These are phyloP conservation scores for Dioscorea zingiberensis DNA, from an alignment of 106 monocot genomes.

Conservation along the genomic window DNA sequence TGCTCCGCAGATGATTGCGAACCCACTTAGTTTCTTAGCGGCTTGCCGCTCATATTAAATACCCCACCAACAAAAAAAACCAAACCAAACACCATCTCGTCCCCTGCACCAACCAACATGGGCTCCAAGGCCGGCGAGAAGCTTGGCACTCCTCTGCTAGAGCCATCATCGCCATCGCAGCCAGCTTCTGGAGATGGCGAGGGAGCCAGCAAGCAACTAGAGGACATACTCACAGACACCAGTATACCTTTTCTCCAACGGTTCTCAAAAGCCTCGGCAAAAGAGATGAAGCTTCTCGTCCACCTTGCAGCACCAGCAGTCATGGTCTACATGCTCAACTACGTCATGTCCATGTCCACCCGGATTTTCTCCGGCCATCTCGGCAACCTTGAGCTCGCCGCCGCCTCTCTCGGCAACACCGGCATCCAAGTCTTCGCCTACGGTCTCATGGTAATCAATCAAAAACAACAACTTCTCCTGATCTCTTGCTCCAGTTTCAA, in stretches of 20 bases:
- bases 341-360: conserved; percentile 79
- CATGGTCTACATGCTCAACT: conserved; percentile 79
- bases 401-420: conserved; percentile 77
- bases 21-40: too few relatives aligned
- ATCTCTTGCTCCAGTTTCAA: not conserved
- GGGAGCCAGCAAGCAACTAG: conserved; percentile 22
- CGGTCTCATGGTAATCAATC: conserved; percentile 62
- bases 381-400: conserved; percentile 86
- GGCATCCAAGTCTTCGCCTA: conserved; percentile 87
- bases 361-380: conserved; percentile 84
- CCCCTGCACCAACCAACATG: too few relatives aligned
- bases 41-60: too few relatives aligned
- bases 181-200: too few relatives aligned
- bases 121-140: too few relatives aligned
- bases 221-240: conserved; percentile 41
- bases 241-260: conserved; percentile 16
- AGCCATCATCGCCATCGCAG: too few relatives aligned
- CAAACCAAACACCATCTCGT: too few relatives aligned
- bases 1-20: too few relatives aligned
- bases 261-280: conserved; percentile 16
- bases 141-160: too few relatives aligned
- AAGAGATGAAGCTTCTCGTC: conserved; percentile 50
- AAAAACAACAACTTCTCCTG: not conserved
- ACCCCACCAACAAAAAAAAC: too few relatives aligned
- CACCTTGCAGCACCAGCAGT: conserved; percentile 64